Base-by-base conservation (phyloP, 306 rosid genomes). In the Abrus pulchellus region DNA sequence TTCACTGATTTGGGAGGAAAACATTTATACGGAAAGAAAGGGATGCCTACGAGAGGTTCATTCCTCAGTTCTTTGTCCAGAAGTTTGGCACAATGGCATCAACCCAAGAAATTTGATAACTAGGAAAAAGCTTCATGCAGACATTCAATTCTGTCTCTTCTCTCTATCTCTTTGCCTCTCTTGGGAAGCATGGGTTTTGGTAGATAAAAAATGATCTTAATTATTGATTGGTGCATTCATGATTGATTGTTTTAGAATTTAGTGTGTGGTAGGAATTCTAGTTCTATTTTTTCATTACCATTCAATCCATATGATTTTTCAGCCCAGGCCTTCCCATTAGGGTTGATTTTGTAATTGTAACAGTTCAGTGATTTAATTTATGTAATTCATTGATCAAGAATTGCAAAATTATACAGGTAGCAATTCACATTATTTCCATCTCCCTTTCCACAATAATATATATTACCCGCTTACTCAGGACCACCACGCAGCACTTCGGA, bases 1-100 rank as follows among this genome's bases (percentile, higher is more conserved):
- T 88, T 87, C 83, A 93, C 99, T 2, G 98, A 96, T 83, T 90
- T 96, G 89, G 97, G 97, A 83, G 97, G 99, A 71, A 96, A 96
- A 84, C 92, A 96, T 87, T 86, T 96, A 45, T 90, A 86, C 52
- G 98, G 97, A 59, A 93, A 87, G 97, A 93, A 92, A 84, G 99
- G 94, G 75, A 80, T 90, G 68, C 91, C 98, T 44, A 83, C 90
- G n/a, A 93, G 86, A 86, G 79, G 82, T 38, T 88, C 98, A 72
- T 92, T 93, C 81, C 91, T 93, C 14, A 77, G 92, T 76, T 90
- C 93, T 40, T 86, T 96, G 90, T 91, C 92, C 70, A 92, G 86
- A 89, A 92, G 74, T 79, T 79, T 93, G 82, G 94, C 92, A 10
- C 99, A 93, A 47, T 92, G 99, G 98, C 90, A 80, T 80, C 98